Base-by-base conservation (phyloP, 495 filamentous ascomycete species). In the Annulohypoxylon moriforme region DNA sequence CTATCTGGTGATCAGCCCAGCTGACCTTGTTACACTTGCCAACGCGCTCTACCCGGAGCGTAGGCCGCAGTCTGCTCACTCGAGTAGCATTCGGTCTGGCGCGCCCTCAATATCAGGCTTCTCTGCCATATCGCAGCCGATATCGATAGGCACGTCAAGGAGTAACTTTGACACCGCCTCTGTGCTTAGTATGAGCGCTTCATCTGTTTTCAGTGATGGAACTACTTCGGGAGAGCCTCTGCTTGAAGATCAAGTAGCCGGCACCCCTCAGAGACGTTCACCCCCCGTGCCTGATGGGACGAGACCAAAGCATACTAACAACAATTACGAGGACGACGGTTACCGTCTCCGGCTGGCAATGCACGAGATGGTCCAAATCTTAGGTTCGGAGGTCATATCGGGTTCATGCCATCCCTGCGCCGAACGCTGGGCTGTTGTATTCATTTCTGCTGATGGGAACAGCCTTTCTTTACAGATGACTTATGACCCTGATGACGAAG, bases 391-490 rank as follows among this genome's bases (percentile, higher is more conserved):
- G 33, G 86, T 78, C 22, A 80, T 85, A 13, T 82, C 87, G 59
- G 90, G 90, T 18, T 80, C 84, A 13, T 91, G 88, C 40, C 90
- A 93, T 78, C 91, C 90, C 13, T 92, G 90, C 70, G 90, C 90
- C 11, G 90, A 92, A 76, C 80, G 86, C 46, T 93, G 90, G 90
- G 85, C 89, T 1, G 87, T 96, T 22, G 84, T 96, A 27, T 94
- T 93, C 63, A 86, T 96, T 69, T 89, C 91, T 1, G 79, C 87
- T 14, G 88, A 94, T 81, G 92, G 91, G 13, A 86, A 86, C 70
- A 79, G 84, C 57, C 81, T 96, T 25, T 88, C 87, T 24, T 88
- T 91, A 67, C 88, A 91, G 50, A 90, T 94, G 85, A 89, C 88
- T 0, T 90, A 90, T 66, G 90, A 92, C 73, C 85, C 85, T 1